Conservation (phyloP, 306 rosid genomes). For the Purshia tridentata region DNA sequence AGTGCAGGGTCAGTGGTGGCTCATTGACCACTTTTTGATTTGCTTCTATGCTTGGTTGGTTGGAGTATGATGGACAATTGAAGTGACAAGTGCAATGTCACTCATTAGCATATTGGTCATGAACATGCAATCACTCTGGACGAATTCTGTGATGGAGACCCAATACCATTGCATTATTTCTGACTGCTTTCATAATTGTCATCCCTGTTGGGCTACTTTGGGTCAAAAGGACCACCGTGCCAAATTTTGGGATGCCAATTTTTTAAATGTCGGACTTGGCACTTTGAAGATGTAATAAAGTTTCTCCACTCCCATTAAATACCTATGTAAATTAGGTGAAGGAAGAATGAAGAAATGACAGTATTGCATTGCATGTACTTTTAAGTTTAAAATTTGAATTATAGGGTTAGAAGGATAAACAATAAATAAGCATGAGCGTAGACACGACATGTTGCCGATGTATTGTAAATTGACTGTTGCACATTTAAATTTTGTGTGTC, state of each 20-base stretch:
- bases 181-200: not conserved
- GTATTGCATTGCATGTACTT: not conserved
- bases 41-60: not conserved
- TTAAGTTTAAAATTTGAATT: no score
- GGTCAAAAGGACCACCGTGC: not conserved
- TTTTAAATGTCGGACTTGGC: not conserved
- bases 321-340: not conserved
- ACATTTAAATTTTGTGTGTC: no score
- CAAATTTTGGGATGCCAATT: not conserved
- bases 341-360: not conserved
- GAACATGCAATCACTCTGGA: constrained; percentile 4
- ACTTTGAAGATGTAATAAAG: not conserved
- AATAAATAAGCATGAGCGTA: no score
- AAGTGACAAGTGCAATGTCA: constrained; percentile 19
- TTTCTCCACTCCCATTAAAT: no score
- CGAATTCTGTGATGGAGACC: not conserved
- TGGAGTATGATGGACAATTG: constrained; percentile 2
- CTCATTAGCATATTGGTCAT: constrained; percentile 6
- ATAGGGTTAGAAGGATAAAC: no score
- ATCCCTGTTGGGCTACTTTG: not conserved
- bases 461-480: no score
- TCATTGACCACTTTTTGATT: constrained; percentile 13
- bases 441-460: no score
- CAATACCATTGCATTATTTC: not conserved
- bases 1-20: no score